Evolutionary conservation across 495 filamentous ascomycete genomes (phyloP).

Genomic region (Penicillium bialowiezense): DNA sequence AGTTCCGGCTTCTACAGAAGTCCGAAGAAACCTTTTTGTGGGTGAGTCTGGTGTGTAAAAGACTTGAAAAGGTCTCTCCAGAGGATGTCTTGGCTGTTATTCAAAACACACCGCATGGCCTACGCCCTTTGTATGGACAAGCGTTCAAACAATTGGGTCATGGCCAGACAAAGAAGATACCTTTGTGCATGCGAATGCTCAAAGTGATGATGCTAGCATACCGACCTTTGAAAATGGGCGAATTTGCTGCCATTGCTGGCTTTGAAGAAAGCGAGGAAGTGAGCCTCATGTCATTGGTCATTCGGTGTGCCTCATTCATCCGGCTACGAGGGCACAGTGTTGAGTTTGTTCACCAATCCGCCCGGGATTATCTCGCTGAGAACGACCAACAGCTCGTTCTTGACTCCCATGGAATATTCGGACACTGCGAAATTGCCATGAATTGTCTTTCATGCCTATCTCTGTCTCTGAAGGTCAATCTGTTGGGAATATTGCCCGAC

Average conservation of each 20-base stretch:
- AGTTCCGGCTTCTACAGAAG: constrained; percentile 9
- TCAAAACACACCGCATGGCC: constrained; percentile 6
- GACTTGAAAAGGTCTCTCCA: constrained; percentile 3
- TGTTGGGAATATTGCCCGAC: constrained; percentile 13
- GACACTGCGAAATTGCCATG: constrained; percentile 16
- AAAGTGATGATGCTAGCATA: constrained; percentile 6
- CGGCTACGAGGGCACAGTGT: constrained; percentile 10
- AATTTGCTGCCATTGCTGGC: background rate
- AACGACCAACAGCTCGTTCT: constrained; percentile 6
- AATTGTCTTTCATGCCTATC: constrained; percentile 18
- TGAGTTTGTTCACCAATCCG: constrained; percentile 21
- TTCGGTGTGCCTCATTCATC: constrained; percentile 18
- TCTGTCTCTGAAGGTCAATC: constrained; percentile 14
- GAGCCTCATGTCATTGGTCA: background rate
- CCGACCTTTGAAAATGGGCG: constrained; percentile 7
- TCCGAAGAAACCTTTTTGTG: constrained; percentile 32
- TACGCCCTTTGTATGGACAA: constrained; percentile 10
- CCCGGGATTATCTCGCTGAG: constrained; percentile 16
- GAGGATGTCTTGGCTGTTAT: constrained; percentile 6
- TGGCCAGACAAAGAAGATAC: background rate
- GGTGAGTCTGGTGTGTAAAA: constrained; percentile 27
- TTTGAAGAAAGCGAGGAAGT: background rate
- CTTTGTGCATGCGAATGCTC: constrained; percentile 1
- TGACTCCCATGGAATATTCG: constrained; percentile 11
- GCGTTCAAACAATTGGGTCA: constrained; percentile 4